A percentile compares a stretch with the other conserved stretches of the same genome.
Evolutionary conservation across 805 yeast genomes (phyloP).

Genomic region (Ogataea salicorniae): DNA sequence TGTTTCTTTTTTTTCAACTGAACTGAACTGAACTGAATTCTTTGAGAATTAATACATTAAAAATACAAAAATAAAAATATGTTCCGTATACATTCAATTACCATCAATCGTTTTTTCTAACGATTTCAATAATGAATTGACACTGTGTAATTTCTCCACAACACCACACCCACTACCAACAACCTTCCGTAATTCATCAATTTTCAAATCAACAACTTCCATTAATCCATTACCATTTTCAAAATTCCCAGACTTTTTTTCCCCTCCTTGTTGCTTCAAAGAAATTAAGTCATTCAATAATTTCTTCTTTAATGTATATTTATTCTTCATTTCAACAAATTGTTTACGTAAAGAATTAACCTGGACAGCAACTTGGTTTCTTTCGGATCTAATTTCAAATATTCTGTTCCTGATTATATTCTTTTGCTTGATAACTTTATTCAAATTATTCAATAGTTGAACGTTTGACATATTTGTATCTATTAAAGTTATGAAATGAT

Average conservation of each 20-base stretch:
- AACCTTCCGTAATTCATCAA: slow-evolving; percentile 14
- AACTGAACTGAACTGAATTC: no score
- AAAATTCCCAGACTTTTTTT: background rate
- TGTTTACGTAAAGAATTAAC: slow-evolving; percentile 17
- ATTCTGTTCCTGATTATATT: slow-evolving; percentile 27
- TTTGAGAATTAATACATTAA: no score
- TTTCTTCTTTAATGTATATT: slow-evolving; percentile 11
- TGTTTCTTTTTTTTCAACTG: no score
- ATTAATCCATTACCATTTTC: slow-evolving; percentile 1
- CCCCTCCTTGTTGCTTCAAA: slow-evolving; percentile 3
- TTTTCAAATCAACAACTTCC: slow-evolving; percentile 12
- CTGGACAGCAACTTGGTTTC: slow-evolving; percentile 17
- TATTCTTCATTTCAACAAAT: slow-evolving; percentile 8
- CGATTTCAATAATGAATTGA: slow-evolving; percentile 23
- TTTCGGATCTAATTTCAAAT: slow-evolving; percentile 24
- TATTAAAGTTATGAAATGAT: slow-evolving; percentile 29
- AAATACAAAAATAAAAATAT: background rate
- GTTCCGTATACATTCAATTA: background rate
- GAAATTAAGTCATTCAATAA: slow-evolving; percentile 13
- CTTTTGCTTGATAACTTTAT: slow-evolving; percentile 26
- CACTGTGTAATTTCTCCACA: slow-evolving; percentile 22
- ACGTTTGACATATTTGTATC: slow-evolving; percentile 34
- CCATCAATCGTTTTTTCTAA: slow-evolving; percentile 1
- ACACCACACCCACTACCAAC: slow-evolving; percentile 24
- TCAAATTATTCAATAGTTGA: slow-evolving; percentile 26